Evolutionary conservation across 768 basidiomycete genomes (phyloP).

Genomic region (Baorangia bicolor): DNA sequence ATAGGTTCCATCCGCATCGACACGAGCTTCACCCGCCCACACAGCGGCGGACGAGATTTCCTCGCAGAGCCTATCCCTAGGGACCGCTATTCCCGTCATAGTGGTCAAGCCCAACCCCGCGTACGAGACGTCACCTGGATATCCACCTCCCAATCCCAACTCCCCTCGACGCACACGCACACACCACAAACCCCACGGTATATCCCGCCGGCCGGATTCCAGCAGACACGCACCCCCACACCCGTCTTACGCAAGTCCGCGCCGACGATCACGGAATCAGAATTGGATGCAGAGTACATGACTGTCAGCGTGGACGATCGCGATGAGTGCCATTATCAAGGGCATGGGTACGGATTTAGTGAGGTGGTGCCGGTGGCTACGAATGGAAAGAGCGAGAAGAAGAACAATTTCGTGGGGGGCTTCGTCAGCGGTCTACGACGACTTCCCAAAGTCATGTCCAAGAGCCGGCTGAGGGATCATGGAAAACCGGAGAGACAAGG

Average conservation of each 20-base stretch:
- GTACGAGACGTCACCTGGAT: slow-evolving; percentile 34
- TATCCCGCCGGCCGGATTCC: slow-evolving; percentile 17
- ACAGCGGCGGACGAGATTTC: slow-evolving; percentile 29
- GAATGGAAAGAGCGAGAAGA: slow-evolving; percentile 33
- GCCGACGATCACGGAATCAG: slow-evolving; percentile 32
- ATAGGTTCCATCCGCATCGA: slow-evolving; percentile 27
- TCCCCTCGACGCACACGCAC: slow-evolving; percentile 27
- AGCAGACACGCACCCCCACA: slow-evolving; percentile 26
- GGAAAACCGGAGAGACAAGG: slow-evolving; percentile 25
- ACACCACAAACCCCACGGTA: slow-evolving; percentile 31
- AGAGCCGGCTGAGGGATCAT: slow-evolving; percentile 27
- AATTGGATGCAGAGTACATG: slow-evolving; percentile 35
- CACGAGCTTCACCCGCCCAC: slow-evolving; percentile 29
- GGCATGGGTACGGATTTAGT: slow-evolving; percentile 25
- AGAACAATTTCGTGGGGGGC: slow-evolving; percentile 28
- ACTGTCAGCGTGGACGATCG: slow-evolving; percentile 29
- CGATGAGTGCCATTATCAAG: slow-evolving; percentile 18
- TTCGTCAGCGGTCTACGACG: slow-evolving; percentile 32
- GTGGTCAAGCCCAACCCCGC: slow-evolving; percentile 25
- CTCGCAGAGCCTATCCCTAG: slow-evolving; percentile 21
- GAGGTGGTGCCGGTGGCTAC: slow-evolving; percentile 20
- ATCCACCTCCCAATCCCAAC: slow-evolving; percentile 27
- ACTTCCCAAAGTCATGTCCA: slow-evolving; percentile 36
- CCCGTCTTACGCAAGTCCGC: slow-evolving; percentile 30
- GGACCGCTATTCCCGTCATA: slow-evolving; percentile 32